Base-by-base conservation (phyloP, 305 asterid genomes). In the Andrographis paniculata region DNA sequence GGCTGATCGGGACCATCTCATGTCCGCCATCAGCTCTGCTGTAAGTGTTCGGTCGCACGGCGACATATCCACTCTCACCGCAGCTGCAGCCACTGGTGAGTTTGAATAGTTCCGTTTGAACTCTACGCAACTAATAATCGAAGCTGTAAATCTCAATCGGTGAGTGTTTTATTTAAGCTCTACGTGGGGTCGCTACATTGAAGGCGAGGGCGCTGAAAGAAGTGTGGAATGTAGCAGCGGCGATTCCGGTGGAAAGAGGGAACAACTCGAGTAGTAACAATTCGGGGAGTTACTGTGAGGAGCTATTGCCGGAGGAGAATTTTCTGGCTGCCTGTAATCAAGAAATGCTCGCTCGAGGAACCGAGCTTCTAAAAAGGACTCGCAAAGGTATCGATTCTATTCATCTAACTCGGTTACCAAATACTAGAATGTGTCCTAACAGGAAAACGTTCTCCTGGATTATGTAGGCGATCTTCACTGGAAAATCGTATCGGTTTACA, bases 41-140 rank as follows among this genome's bases (percentile, higher is more conserved):
- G 97, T 92, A 44, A 87, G 61, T 56, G 91, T 87, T 17, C 82
- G 85, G 0, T 84, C 95, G 0, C 95, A 92, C 21, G 99, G 95
- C 14, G 99, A 92, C 45, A 87, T 92, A 27, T 81, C 95, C 3
- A 87, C 99, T 40, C 95, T 92, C 13, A 92, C 97, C 2, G 99
- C 97, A 18, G 97, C 93, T 17, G 97, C 99, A 0, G 96, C 99
- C 61, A 87, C 97, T 53, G 95, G 99, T 86, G 19, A 55, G 14
- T 6, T 24, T n/a, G 1, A 44, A 33, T 8, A 10, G 41, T 27
- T 9, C 21, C 19, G 39, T n/a, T n/a, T n/a, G n/a, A n/a, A 37
- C 5, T 24, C 6, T 24, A 8, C 8, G 8, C 30, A 24, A 3
- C 30, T 8, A 24, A 24, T 24, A 8, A 24, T 24, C 30, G 30